Evolutionary conservation across 495 filamentous ascomycete genomes (phyloP), one percentile per base, ranked within the genome.

Genomic region (Geopyxis carbonaria): DNA sequence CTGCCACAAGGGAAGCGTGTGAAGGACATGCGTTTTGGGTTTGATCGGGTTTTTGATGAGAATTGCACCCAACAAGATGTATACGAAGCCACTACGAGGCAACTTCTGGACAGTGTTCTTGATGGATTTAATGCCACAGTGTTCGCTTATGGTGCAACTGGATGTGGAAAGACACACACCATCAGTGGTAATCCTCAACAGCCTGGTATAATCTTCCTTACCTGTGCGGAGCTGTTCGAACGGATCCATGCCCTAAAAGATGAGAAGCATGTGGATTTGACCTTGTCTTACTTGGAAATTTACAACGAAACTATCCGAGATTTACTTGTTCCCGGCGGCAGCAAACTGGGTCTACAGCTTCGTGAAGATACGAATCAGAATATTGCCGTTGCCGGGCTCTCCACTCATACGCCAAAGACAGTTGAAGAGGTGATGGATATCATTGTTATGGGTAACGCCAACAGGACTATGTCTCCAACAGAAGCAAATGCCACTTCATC

Each of bases 251-350:
- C 94, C 27, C 61, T 79, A 27, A 75, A 73, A 27, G 70, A 73
- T 35, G 85, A 94, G 42, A 95, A 95, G 54, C 65, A 75, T 11
- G 87, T 84, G 13, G 85, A 94, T 51, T 59, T 99, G 23, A 83
- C 85, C 0, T 74, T 99, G 8, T 94, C 86, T 0, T 99, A 95
- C 57, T 70, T 99, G 11, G 89, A 99, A 56, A 99, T 99, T 32
- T 99, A 99, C 65, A 99, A 99, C 55, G 89, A 99, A 59, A 95
- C 87, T 0, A 99, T 99, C 44, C 79, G 89, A 28, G 89, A 99
- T 59, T 62, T 99, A 48, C 69, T 99, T 8, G 76, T 92, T 14
- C 78, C 81, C 3, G 80, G 81, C 19, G 81, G 78, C 22, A 79
- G 76, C 57, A 95, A 93, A 58, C 69, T 73, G 44, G 80, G 81